Evolutionary conservation across 768 basidiomycete genomes (phyloP), one percentile per base, ranked within the genome.

Genomic region (Pulveroboletus ravenelii): DNA sequence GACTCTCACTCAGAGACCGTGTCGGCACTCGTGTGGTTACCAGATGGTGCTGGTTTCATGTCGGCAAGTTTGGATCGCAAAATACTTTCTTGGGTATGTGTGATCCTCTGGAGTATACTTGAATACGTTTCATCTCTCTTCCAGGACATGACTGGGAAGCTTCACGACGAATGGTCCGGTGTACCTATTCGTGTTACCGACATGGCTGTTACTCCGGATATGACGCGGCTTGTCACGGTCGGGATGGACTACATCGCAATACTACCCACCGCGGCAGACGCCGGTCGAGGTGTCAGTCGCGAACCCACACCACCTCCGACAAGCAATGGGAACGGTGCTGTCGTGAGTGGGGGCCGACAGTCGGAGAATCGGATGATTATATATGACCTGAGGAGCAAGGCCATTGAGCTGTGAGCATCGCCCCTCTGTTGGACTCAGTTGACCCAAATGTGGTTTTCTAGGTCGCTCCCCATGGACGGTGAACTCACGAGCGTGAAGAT

Each of bases 401-500:
- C 82, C 62, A 68, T 79, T 30, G 78, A 87, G 62, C 69, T 76
- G 91, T 93, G 63, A 66, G 90, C 74, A 10, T 50, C 27, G 40
- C 10, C n/a, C 45, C 25, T 20, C 55, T 41, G 25, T 44, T 53
- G 36, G 41, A 37, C 60, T 48, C 37, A 36, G 39, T 40, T 52
- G 31, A 56, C 41, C 31, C 10, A 54, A 29, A 39, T 47, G 17
- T 47, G 38, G 27, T 50, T 52, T 36, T 54, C 47, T 56, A 89
- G 87, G 62, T 82, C 83, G 36, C 76, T 82, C 51, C 75, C 75
- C 32, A 68, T 87, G 58, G 82, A 84, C 40, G 88, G 87, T 25
- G 93, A 94, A 64, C 73, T 93, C 39, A 93, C 92, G 27, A 93
- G 90, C 66, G 84, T 96, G 58, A 87, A 84, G 66, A 75, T 94